Evolutionary conservation across 805 yeast genomes (phyloP), one percentile per base, ranked within the genome.

Genomic region (Kodamaea kaohsiungensis): DNA sequence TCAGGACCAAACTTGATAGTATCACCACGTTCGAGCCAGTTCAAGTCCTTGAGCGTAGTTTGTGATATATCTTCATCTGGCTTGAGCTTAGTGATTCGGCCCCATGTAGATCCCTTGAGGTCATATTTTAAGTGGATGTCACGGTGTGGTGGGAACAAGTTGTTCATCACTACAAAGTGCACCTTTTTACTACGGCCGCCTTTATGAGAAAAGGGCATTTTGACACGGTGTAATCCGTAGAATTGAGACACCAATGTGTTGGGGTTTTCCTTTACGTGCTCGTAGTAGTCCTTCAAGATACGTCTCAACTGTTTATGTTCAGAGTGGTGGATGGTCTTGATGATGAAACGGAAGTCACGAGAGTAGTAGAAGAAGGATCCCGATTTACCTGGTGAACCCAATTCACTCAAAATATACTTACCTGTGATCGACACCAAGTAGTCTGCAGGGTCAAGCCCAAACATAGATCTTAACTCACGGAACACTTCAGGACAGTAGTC

Each of bases 301-400:
- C 77, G 79, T 61, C 96, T 77, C 56, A 95, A 73, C 67, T 90
- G 95, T 57, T 84, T 83, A 73, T 95, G 98, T 65, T 95, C 99
- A 1, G 95, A 73, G 64, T 89, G 96, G 67, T 90, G 98, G 53
- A 95, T 91, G 0, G 99, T 95, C 69, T 95, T 95, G 71, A 95
- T 96, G 66, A 95, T 95, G 72, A 89, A 95, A 58, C 93, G 81
- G 73, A 87, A 92, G 72, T 96, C 99, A 56, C 97, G 77, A 5
- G 98, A 91, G 69, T 89, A 96, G 74, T 95, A 95, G 67, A 95
- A 95, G 65, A 93, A 93, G 0, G 97, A 91, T 0, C 99, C 99
- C 64, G 96, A 88, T 69, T 95, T 95, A 2, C 99, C 99, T 0
- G 98, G 98, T 1, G 98, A 91, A 17, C 93, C 96, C 59, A 91